Base-by-base conservation (phyloP, 1,284 basidiomycete species). In the Cronartium quercuum region DNA sequence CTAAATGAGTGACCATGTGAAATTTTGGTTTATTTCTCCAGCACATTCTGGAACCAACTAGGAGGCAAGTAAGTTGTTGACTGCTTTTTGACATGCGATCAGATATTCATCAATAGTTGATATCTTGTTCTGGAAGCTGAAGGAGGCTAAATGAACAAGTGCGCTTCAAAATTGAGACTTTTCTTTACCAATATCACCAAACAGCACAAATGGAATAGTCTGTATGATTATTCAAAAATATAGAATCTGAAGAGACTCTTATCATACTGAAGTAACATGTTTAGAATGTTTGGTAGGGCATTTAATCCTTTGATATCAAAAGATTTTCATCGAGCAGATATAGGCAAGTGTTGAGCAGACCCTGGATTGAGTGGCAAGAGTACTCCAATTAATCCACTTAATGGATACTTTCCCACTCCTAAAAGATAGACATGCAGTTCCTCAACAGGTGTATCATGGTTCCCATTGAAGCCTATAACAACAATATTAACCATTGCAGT, bases 1-100 rank as follows among this genome's bases (percentile, higher is more conserved):
- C 51, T 12, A 81, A 68, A 37, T 81, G 80, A 0, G 76, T 57
- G 1, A 81, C 9, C 7, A 80, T 66, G 44, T 81, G 79, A 42
- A 81, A 83, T 69, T 84, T 84, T 1, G 82, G 81, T 74, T 84
- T 84, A 70, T 84, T 83, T 71, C 83, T 82, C 83, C 82, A 83
- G 42, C 42, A 2, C 42, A n/a, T n/a, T 1, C 2, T 44, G 12
- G 42, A 44, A 12, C 42, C 42, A 44, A 44, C 42, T 12, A 44
- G 42, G n/a, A 44, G 2, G n/a, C 42, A 12, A 44, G 42, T 44
- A 44, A 44, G 42, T 44, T 44, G 42, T 44, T n/a, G n/a, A 44
- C 42, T 44, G 42, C 42, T 12, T 44, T 44, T 44, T 44, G 42
- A n/a, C 62, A 15, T 34, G 61, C 9, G 0, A 24, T 81, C 13